These are phyloP conservation scores for Fusarium succisae DNA, from an alignment of 2,329 filamentous ascomycete genomes.

Conservation along the genomic window DNA sequence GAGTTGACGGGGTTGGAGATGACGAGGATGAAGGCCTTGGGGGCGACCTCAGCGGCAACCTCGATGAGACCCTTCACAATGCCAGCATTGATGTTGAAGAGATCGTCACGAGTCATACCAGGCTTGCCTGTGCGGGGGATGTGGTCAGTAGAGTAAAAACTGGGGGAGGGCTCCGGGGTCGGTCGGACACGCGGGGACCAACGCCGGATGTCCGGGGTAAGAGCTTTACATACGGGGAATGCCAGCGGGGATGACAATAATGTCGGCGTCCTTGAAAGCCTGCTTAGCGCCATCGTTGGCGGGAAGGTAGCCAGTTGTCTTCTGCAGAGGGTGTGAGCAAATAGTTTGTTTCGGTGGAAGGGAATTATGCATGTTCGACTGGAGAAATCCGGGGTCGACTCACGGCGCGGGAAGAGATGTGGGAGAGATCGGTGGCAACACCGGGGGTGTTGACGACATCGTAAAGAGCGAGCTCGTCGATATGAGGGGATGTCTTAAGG, in stretches of 20 bases:
- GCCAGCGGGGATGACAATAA: constrained; percentile 96
- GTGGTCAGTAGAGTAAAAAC: constrained; percentile 33
- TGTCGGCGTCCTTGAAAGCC: constrained; percentile 91
- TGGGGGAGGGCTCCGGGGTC: constrained; percentile 27
- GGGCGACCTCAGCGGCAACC: constrained; percentile 84
- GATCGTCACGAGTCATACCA: constrained; percentile 98
- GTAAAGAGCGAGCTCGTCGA: constrained; percentile 95
- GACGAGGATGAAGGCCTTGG: constrained; percentile 94
- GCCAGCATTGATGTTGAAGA: constrained; percentile 99
- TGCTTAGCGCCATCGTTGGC: constrained; percentile 82
- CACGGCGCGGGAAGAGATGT: constrained; percentile 91
- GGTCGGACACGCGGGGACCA: constrained; percentile 29
- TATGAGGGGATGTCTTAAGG: constrained; percentile 86
- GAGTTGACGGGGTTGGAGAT: constrained; percentile 99
- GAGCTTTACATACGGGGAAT: constrained; percentile 81
- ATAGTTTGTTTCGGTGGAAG: constrained; percentile 37
- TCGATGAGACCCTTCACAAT: constrained; percentile 96
- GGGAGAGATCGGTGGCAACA: constrained; percentile 94
- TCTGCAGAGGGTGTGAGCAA: constrained; percentile 61
- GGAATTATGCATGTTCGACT: constrained; percentile 24
- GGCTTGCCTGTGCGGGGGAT: constrained; percentile 78
- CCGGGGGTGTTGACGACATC: constrained; percentile 99
- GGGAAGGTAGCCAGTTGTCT: constrained; percentile 88
- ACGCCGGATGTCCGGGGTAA: constrained; percentile 28
- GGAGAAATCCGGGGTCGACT: constrained; percentile 44